Evolutionary conservation across 1,284 basidiomycete species (phyloP), one percentile per base, ranked within the genome.

Genomic region (Farysia itapuensis): DNA sequence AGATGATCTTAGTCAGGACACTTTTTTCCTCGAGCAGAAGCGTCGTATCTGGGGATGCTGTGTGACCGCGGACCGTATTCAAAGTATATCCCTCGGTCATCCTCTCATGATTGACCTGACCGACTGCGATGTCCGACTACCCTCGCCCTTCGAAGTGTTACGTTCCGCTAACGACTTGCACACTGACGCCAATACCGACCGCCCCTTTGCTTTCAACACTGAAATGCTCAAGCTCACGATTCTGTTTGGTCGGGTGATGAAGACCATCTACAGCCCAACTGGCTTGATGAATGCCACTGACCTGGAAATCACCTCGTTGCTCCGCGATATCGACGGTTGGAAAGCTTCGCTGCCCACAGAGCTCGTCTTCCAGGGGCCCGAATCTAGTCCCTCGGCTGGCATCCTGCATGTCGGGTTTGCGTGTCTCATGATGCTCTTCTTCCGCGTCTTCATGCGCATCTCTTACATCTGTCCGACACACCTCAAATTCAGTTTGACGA

Each of bases 211-310:
- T 5, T 72, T 63, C 59, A 72, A 72, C 37, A 72, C 68, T 31
- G 70, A 72, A 40, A 69, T 72, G 68, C 63, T 72, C 49, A 72
- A 72, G 48, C 53, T 72, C 28, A 57, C 59, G 39, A 72, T 72
- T 30, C 56, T 72, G n/a, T 71, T 72, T 35, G 70, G 70, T 18
- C 56, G 70, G 11, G 68, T 71, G 25, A 66, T 71, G 66, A 72
- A 72, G 61, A 72, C 68, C 37, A 70, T 72, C 47, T 72, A 72
- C 64, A 67, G 63, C 53, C 70, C 70, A 6, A 70, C 70, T 7
- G 70, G 70, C 16, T 48, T 72, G 32, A 72, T 72, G 70, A 71
- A 72, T 31, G 61, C 68, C 8, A 72, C 66, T 3, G 70, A 72
- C 50, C 56, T 69, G 19, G 68, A 72, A 37, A 72, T 72, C 32